These are phyloP conservation scores for Sugiyamaella floridensis DNA, from an alignment of 805 yeast species.

Conservation along the genomic window DNA sequence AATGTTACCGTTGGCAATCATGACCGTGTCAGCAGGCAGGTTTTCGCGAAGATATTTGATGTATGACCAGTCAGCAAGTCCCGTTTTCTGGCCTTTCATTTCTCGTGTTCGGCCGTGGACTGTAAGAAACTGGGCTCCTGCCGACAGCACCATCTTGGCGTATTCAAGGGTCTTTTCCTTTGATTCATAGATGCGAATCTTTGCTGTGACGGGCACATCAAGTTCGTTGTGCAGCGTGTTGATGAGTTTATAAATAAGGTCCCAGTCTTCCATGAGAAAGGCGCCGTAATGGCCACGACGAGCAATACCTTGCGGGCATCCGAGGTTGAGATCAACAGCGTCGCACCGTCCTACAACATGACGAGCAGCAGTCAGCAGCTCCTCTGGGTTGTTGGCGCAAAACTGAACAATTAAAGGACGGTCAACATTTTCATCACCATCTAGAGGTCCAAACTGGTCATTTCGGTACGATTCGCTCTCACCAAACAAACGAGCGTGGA, in stretches of 20 bases:
- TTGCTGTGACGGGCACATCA: constrained; percentile 88
- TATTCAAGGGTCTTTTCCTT: constrained; percentile 76
- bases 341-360: constrained; percentile 78
- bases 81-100: constrained; percentile 95
- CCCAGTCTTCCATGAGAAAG: constrained; percentile 97
- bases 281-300: constrained; percentile 92
- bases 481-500: constrained; percentile 86
- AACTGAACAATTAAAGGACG: constrained; percentile 91
- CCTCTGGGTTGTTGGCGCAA: constrained; percentile 93
- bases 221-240: constrained; percentile 66
- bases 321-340: constrained; percentile 91
- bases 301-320: constrained; percentile 98
- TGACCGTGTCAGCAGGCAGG: constrained; percentile 73
- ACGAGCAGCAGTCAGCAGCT: constrained; percentile 71
- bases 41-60: constrained; percentile 70
- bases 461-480: constrained; percentile 72
- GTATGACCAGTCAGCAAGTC: constrained; percentile 88
- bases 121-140: constrained; percentile 94
- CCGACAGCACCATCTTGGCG: constrained; percentile 79
- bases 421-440: constrained; percentile 64
- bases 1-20: constrained; percentile 93
- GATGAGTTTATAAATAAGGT: constrained; percentile 63
- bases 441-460: constrained; percentile 57
- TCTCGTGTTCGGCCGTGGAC: constrained; percentile 95
- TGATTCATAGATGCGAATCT: constrained; percentile 83